Conservation (phyloP, 2,329 filamentous ascomycete genomes). For the Raffaelea albimanens region DNA sequence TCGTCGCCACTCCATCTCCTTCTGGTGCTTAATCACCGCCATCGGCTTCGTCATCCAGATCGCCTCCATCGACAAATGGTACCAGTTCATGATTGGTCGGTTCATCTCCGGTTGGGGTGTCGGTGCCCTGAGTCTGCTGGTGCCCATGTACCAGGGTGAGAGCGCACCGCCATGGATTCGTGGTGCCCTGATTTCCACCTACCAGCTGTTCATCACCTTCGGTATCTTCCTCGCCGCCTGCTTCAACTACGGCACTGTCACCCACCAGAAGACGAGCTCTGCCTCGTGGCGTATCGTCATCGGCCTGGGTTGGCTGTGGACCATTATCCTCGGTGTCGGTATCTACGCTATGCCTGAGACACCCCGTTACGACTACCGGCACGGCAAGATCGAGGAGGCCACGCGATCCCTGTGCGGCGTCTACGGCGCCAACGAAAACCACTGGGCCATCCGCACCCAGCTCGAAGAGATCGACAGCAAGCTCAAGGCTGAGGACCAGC, state of each 20-base stretch:
- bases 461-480: slow-evolving; percentile 11
- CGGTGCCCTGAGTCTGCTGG: slow-evolving; percentile 55
- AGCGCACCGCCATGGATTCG: slow-evolving; percentile 52
- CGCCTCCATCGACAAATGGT: slow-evolving; percentile 47
- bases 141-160: slow-evolving; percentile 50
- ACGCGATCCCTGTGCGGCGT: slow-evolving; percentile 7
- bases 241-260: slow-evolving; percentile 42
- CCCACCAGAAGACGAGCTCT: slow-evolving; percentile 26
- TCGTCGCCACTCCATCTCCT: slow-evolving; percentile 43
- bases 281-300: slow-evolving; percentile 55
- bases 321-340: slow-evolving; percentile 41
- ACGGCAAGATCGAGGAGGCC: slow-evolving; percentile 7
- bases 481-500: slow-evolving; percentile 30
- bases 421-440: slow-evolving; percentile 9
- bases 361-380: slow-evolving; percentile 31
- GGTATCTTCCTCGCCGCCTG: slow-evolving; percentile 46
- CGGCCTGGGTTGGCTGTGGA: slow-evolving; percentile 43
- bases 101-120: slow-evolving; percentile 59
- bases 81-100: slow-evolving; percentile 51
- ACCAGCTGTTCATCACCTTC: slow-evolving; percentile 65
- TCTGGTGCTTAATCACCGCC: slow-evolving; percentile 47
- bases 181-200: slow-evolving; percentile 56
- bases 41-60: slow-evolving; percentile 60
- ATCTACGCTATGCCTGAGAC: slow-evolving; percentile 46
- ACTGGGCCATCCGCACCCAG: slow-evolving; percentile 9